Evolutionary conservation across 108 stramenopile genomes (phyloP).

Genomic region (Fragilaria crotonensis): DNA sequence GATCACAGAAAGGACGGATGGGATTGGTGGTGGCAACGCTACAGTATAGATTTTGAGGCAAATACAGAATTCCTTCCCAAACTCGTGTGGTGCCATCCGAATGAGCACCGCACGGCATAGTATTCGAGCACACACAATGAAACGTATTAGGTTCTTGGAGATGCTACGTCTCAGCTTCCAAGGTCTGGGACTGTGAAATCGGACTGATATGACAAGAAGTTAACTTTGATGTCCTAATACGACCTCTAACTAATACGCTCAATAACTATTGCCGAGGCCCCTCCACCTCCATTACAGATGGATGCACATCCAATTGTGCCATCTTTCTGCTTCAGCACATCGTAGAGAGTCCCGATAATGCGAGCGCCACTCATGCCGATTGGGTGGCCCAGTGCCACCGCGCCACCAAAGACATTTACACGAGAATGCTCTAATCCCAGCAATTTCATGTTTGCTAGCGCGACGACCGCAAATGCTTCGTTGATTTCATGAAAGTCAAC

Average conservation of each 20-base stretch:
- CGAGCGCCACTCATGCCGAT: slow-evolving; percentile 93
- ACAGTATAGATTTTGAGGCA: too few species aligned
- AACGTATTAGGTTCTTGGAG: too few species aligned
- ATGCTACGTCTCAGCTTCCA: too few species aligned
- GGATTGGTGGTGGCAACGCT: too few species aligned
- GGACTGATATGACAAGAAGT: too few species aligned
- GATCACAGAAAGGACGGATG: too few species aligned
- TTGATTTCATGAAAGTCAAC: slow-evolving; percentile 97
- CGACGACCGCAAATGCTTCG: slow-evolving; percentile 96
- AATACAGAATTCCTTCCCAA: too few species aligned
- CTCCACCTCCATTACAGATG: slow-evolving; percentile 98
- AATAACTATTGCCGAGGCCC: slow-evolving; percentile 91
- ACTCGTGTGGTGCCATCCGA: too few species aligned
- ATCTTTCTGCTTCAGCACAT: slow-evolving; percentile 80
- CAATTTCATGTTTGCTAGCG: slow-evolving; percentile 84
- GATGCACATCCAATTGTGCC: slow-evolving; percentile 88
- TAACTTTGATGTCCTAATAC: too few species aligned
- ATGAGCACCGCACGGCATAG: too few species aligned
- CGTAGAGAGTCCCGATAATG: slow-evolving; percentile 85
- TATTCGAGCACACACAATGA: too few species aligned
- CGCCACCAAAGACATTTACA: slow-evolving; percentile 95
- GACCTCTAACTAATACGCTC: slow-evolving; percentile 76
- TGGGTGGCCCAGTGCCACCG: slow-evolving; percentile 93
- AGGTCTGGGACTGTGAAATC: too few species aligned
- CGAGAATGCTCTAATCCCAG: slow-evolving; percentile 54